A percentile compares a stretch with the other conserved stretches of the same genome.
phyloP scores from a whole-genome alignment of 164 flowering plant genomes.

The Aristolochia contorta region DNA sequence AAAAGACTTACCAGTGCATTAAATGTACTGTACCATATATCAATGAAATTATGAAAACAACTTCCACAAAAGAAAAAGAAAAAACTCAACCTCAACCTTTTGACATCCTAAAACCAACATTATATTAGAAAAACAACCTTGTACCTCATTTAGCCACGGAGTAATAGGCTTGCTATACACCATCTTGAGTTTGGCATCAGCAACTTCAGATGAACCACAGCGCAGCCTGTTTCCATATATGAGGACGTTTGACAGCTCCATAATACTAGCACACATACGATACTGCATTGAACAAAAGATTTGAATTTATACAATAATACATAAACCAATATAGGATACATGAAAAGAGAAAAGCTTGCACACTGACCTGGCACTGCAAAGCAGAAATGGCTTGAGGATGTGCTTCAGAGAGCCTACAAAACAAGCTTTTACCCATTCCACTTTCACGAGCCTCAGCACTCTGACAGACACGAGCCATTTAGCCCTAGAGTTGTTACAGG shows the following conservation, averaged over 20 bases:
- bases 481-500: too few relatives aligned
- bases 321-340: background rate
- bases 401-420: slow-evolving; percentile 94
- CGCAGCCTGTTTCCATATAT: slow-evolving; percentile 84
- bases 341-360: background rate
- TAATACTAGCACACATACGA: slow-evolving; percentile 87
- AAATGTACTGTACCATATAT: too few relatives aligned
- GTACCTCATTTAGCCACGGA: slow-evolving; percentile 67
- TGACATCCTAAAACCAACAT: background rate
- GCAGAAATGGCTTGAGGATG: slow-evolving; percentile 97
- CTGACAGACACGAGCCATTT: slow-evolving; percentile 19
- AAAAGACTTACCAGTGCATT: too few relatives aligned
- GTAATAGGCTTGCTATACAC: slow-evolving; percentile 21
- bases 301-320: slow-evolving; percentile 1
- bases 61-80: too few relatives aligned
- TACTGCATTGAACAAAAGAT: slow-evolving; percentile 41
- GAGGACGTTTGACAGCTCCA: slow-evolving; percentile 82
- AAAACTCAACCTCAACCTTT: too few relatives aligned
- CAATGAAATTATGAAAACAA: too few relatives aligned
- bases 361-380: slow-evolving; percentile 75
- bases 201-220: slow-evolving; percentile 84
- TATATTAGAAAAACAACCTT: background rate
- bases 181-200: slow-evolving; percentile 55
- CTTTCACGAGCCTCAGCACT: slow-evolving; percentile 85
- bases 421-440: slow-evolving; percentile 89